Evolutionary conservation across 345 rosid genomes (phyloP).

Genomic region (Noccaea bulbosa): DNA sequence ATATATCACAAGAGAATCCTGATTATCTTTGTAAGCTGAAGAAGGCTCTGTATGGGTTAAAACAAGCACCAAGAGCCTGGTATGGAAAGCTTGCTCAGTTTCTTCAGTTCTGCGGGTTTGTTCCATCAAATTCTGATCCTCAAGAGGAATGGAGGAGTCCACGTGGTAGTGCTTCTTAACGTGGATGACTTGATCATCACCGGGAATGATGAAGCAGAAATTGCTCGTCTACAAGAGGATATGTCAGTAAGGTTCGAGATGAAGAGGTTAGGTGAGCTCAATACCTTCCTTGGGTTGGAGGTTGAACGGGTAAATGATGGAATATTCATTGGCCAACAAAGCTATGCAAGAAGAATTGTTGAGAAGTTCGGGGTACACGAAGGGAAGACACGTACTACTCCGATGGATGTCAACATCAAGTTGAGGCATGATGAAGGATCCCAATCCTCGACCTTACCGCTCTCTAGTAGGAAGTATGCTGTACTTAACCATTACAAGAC

Average conservation of each 20-base stretch:
- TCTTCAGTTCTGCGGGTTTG: conserved; percentile 4
- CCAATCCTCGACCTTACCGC: not conserved
- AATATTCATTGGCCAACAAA: conserved; percentile 24
- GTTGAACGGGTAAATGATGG: conserved; percentile 8
- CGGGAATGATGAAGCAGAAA: not conserved
- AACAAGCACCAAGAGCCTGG: conserved; percentile 23
- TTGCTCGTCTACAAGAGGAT: conserved; percentile 11
- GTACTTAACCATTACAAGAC: conserved; percentile 25
- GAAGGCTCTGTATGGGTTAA: conserved; percentile 8
- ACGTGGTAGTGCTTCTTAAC: conserved; percentile 3
- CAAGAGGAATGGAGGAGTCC: conserved; percentile 17
- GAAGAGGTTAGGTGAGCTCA: conserved; percentile 23
- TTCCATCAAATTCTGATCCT: conserved; percentile 4
- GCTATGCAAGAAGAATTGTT: not conserved
- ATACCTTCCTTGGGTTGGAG: conserved; percentile 19
- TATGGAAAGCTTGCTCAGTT: conserved; percentile 29
- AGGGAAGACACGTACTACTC: not conserved
- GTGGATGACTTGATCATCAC: conserved; percentile 3
- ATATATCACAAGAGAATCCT: not conserved
- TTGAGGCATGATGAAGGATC: not conserved
- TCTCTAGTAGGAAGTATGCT: not conserved
- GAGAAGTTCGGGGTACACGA: not conserved
- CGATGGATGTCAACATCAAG: conserved; percentile 5
- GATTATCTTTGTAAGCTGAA: conserved; percentile 17
- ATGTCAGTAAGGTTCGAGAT: conserved; percentile 16